A percentile compares a stretch with the other conserved stretches of the same genome.
Conservation (phyloP, 2,329 filamentous ascomycete genomes). For the Calonectria hongkongensis region DNA sequence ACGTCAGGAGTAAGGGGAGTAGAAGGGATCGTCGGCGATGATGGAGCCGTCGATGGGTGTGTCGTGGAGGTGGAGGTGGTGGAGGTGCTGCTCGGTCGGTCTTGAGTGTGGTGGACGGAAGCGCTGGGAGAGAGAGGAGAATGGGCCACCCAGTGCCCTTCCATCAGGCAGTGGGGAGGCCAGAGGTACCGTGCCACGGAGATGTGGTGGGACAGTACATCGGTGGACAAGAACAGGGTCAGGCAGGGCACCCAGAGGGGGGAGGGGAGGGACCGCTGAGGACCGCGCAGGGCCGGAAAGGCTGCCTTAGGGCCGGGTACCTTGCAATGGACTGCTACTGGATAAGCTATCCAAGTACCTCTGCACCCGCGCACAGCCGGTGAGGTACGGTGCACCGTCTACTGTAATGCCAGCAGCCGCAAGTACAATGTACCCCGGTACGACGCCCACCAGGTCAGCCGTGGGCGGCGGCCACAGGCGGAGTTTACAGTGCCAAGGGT, state of each 20-base stretch:
- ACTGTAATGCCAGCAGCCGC: slow-evolving; percentile 16
- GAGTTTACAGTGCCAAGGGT: slow-evolving; percentile 19
- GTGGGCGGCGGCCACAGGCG: neutral
- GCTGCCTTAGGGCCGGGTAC: slow-evolving; percentile 37
- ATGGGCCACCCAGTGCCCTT: slow-evolving; percentile 25
- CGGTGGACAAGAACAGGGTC: slow-evolving; percentile 2
- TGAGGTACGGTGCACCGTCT: slow-evolving; percentile 20
- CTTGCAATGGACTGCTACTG: slow-evolving; percentile 34
- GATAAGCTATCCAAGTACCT: slow-evolving; percentile 32
- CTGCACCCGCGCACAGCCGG: slow-evolving; percentile 22
- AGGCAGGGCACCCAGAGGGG: neutral
- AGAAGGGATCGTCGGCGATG: slow-evolving; percentile 36
- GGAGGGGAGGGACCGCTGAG: slow-evolving; percentile 14
- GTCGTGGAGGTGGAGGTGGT: slow-evolving; percentile 38
- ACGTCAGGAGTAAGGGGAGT: slow-evolving; percentile 17
- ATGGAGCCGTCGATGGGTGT: slow-evolving; percentile 37
- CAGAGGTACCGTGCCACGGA: slow-evolving; percentile 37
- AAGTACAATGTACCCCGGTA: slow-evolving; percentile 25
- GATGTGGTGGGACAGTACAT: slow-evolving; percentile 33
- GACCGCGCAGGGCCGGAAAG: slow-evolving; percentile 23
- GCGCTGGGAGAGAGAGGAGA: slow-evolving; percentile 34
- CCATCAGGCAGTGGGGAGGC: slow-evolving; percentile 27
- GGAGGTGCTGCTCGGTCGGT: slow-evolving; percentile 27
- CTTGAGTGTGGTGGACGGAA: slow-evolving; percentile 32
- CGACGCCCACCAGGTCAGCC: slow-evolving; percentile 11